Base-by-base conservation (phyloP, 202 grass and related monocot genomes). In the Eragrostis tef region DNA sequence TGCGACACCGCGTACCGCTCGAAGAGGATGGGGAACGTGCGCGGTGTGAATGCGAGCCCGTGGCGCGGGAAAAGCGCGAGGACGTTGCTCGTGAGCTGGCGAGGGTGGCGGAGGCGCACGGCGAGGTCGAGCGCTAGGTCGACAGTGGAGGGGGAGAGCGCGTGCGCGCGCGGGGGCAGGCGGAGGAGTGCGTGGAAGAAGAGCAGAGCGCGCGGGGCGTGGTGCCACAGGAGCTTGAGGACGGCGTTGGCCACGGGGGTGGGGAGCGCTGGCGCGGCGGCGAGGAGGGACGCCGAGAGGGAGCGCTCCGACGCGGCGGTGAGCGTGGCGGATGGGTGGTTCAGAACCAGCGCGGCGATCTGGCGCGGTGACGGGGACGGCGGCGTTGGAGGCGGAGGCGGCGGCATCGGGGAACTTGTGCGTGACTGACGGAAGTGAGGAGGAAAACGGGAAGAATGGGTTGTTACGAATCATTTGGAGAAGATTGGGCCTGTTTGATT, bases 1-100 rank as follows among this genome's bases (percentile, higher is more conserved):
- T 83, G 83, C 25, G 92, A 93, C 22, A 50, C 62, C 6, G 84
- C 82, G 11, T 89, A 86, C 49, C 90, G 84, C 82, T 94, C 90
- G 70, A 91, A 84, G 50, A 98, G 84, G 81, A 90, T 93, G 14
- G 90, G 81, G 86, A 94, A 94, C 41, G 92, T 98, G 67, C 92
- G 92, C 27, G 87, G 86, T 21, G 87, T 92, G 83, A 86, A 88
- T 47, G 78, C 79, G 53, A 94, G 74, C 60, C 83, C 82, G 87
- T 74, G 86, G 60, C 86, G 85, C 64, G 71, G 74, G 75, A 75
- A 91, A 75, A 94, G 90, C 82, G 62, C 86, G 75, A 92, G 89
- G 75, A 89, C 80, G 64, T 90, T 82, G 74, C 78, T 59, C 45
- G 84, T 83, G 81, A 89, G 89, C 70, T 86, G 82, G 19, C 89